These are phyloP conservation scores for Penicillium concentricum DNA, from an alignment of 2,329 filamentous ascomycete species.

Conservation along the genomic window DNA sequence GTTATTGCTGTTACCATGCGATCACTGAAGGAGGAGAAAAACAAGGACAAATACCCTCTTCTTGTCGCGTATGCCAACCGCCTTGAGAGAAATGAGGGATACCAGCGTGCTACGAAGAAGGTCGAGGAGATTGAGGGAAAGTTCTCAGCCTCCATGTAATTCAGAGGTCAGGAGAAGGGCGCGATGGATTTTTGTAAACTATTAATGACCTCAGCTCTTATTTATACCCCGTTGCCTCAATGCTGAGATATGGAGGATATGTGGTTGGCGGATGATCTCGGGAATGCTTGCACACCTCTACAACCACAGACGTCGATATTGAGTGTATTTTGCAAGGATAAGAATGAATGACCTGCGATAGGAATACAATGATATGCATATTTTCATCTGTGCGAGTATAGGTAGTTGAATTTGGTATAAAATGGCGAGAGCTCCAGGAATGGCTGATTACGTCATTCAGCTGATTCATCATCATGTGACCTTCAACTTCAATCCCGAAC, in stretches of 20 bases:
- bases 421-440: too few relatives aligned
- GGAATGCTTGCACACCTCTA: not conserved
- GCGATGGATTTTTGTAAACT: not conserved
- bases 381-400: not conserved
- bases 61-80: conserved; percentile 38
- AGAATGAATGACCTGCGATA: not conserved
- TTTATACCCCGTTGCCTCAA: not conserved
- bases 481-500: conserved; percentile 14
- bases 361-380: too few relatives aligned
- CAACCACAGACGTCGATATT: not conserved
- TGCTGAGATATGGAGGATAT: conserved; percentile 1
- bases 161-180: conserved; percentile 7
- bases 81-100: conserved; percentile 39
- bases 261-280: conserved; percentile 5
- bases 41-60: conserved; percentile 38
- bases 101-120: conserved; percentile 42
- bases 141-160: conserved; percentile 34
- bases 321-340: not conserved
- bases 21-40: conserved; percentile 34
- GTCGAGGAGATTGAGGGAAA: conserved; percentile 42
- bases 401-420: not conserved
- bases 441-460: conserved; percentile 6
- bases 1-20: conserved; percentile 40
- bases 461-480: conserved; percentile 13
- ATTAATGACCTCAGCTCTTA: not conserved